phyloP scores from a whole-genome alignment of 768 basidiomycete species.

The Boletus edulis region DNA sequence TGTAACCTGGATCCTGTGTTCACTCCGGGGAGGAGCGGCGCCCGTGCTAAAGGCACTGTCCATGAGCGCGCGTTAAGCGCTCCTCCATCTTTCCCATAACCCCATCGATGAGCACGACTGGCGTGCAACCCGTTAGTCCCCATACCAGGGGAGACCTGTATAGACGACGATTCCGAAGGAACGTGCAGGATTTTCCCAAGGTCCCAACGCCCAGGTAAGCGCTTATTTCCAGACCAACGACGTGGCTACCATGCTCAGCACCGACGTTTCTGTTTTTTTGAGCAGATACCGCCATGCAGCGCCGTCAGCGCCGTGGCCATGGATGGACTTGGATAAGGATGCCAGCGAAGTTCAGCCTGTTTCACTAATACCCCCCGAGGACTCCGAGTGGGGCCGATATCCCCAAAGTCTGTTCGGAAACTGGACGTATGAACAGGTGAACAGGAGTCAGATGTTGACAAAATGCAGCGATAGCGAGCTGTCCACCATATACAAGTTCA shows the following conservation, averaged over 20 bases:
- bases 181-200: constrained; percentile 1
- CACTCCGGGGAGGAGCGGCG: too few relatives aligned
- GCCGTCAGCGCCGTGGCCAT: constrained; percentile 42
- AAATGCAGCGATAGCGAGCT: constrained; percentile 11
- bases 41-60: too few relatives aligned
- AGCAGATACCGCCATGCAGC: constrained; percentile 33
- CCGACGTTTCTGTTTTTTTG: not conserved
- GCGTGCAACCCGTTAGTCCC: not conserved
- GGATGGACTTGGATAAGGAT: constrained; percentile 30
- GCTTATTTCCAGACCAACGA: too few relatives aligned
- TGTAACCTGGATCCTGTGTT: too few relatives aligned
- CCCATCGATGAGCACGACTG: constrained; percentile 7
- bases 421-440: constrained; percentile 48
- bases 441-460: constrained; percentile 33
- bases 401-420: constrained; percentile 52
- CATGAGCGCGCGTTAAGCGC: not conserved
- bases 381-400: constrained; percentile 37
- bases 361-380: not conserved
- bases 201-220: constrained; percentile 25
- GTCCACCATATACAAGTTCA: constrained; percentile 21
- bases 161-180: not conserved
- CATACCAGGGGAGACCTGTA: not conserved
- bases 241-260: not conserved
- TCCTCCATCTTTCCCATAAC: not conserved
- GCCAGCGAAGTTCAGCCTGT: not conserved